A percentile compares a stretch with the other conserved stretches of the same genome.
Conservation (phyloP, 345 rosid genomes). For the Citrus medica region DNA sequence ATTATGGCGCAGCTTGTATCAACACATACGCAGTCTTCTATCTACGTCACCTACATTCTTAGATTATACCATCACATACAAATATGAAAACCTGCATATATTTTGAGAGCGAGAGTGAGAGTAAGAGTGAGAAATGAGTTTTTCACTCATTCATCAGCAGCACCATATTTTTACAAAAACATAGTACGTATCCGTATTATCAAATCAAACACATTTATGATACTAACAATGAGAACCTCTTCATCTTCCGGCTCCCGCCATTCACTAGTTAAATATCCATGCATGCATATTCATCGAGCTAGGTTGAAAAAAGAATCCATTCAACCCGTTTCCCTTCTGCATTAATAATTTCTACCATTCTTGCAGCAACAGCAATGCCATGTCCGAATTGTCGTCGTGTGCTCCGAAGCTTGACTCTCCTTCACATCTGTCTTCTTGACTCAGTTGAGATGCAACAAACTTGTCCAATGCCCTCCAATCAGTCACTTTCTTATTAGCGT, state of each 20-base stretch:
- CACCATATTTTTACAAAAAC: conserved; percentile 27
- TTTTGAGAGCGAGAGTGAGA: not conserved
- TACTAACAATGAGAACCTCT: conserved; percentile 4
- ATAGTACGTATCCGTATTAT: not conserved
- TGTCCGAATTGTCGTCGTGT: conserved; percentile 20
- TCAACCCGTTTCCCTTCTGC: conserved; percentile 36
- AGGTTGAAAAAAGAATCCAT: conserved; percentile 41
- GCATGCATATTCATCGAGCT: conserved; percentile 53
- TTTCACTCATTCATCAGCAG: conserved; percentile 16
- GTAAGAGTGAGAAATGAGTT: conserved; percentile 5
- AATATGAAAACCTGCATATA: not conserved
- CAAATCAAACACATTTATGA: conserved; percentile 14
- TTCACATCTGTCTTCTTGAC: conserved; percentile 58
- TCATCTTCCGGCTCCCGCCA: not conserved
- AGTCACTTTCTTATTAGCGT: conserved; percentile 40
- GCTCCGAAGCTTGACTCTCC: conserved; percentile 31
- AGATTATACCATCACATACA: not conserved
- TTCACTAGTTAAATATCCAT: conserved; percentile 40
- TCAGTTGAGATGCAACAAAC: conserved; percentile 91
- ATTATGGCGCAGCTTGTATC: too few species aligned
- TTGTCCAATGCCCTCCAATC: conserved; percentile 89
- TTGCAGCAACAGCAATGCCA: conserved; percentile 40
- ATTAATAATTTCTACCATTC: conserved; percentile 27
- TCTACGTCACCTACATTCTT: not conserved
- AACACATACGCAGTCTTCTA: too few species aligned